Percentiles rank a stretch among this genome's conserved stretches.
phyloP scores from a whole-genome alignment of 306 rosid genomes.

The Comarum palustre region DNA sequence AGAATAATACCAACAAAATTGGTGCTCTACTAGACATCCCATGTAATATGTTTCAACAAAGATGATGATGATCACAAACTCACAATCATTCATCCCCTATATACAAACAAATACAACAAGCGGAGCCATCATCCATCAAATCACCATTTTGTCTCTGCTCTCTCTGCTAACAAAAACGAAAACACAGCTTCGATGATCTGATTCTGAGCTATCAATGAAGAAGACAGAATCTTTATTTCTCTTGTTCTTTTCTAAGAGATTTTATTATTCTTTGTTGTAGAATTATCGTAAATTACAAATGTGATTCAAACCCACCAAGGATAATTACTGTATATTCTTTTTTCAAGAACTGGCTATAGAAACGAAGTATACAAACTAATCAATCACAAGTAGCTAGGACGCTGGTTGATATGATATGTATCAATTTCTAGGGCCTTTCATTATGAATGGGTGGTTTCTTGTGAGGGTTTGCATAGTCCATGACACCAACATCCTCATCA shows the following conservation, averaged over 20 bases:
- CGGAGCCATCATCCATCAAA: conserved; percentile 21
- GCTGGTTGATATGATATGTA: neutral
- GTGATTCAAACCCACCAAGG: neutral
- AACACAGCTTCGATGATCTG: neutral
- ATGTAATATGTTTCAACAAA: conserved; percentile 11
- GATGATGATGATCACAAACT: neutral
- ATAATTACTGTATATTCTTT: neutral
- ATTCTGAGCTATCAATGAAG: neutral
- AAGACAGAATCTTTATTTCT: neutral
- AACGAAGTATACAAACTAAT: neutral
- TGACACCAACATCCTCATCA: conserved; percentile 51
- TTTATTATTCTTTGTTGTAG: neutral
- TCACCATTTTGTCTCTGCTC: conserved; percentile 3
- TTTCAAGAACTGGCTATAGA: conserved; percentile 8
- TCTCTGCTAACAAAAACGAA: neutral
- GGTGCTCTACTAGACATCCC: conserved; percentile 6
- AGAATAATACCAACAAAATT: conserved; percentile 1
- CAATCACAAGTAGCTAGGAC: neutral
- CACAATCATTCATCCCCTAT: neutral
- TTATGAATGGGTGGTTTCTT: conserved; percentile 92
- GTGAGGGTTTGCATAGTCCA: conserved; percentile 80
- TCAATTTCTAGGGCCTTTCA: conserved; percentile 39
- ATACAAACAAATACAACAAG: conserved; percentile 8
- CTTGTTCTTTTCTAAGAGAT: neutral
- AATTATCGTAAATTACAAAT: neutral